Evolutionary conservation across 257 asterid genomes (phyloP).

Genomic region (Plantago elongata): DNA sequence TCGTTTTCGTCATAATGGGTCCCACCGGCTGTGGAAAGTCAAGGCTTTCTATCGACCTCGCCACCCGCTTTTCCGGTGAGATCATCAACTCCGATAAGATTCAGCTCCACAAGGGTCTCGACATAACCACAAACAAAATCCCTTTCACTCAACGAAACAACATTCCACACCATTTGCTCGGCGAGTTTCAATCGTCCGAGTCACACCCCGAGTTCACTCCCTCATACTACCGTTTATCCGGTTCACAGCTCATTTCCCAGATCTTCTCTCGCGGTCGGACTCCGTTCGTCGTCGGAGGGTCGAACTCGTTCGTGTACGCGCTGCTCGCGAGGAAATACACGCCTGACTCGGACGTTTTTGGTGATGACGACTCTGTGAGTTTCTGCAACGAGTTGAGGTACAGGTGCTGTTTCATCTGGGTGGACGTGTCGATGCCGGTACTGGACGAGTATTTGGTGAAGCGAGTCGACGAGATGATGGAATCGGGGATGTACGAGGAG

Average conservation of each 20-base stretch:
- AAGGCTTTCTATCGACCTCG: slow-evolving; percentile 71
- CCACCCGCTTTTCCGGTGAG: slow-evolving; percentile 61
- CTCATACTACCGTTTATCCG: slow-evolving; percentile 57
- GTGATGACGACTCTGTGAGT: slow-evolving; percentile 21
- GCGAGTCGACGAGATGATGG: slow-evolving; percentile 87
- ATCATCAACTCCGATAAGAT: slow-evolving; percentile 87
- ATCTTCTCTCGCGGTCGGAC: slow-evolving; percentile 29
- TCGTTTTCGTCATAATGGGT: slow-evolving; percentile 63
- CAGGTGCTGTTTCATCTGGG: slow-evolving; percentile 72
- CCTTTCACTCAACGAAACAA: slow-evolving; percentile 41
- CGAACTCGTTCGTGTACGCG: slow-evolving; percentile 71
- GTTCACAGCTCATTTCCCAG: slow-evolving; percentile 44
- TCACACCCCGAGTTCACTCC: slow-evolving; percentile 44
- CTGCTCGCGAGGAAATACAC: slow-evolving; percentile 38
- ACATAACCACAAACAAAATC: slow-evolving; percentile 76
- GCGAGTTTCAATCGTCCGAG: slow-evolving; percentile 52
- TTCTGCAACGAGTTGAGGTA: slow-evolving; percentile 43
- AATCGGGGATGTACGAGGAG: slow-evolving; percentile 75
- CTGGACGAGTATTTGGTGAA: slow-evolving; percentile 41
- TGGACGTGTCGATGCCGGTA: slow-evolving; percentile 54
- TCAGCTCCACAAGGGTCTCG: slow-evolving; percentile 59
- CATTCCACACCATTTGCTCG: slow-evolving; percentile 77
- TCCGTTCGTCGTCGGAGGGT: slow-evolving; percentile 85
- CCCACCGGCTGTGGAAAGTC: slow-evolving; percentile 93
- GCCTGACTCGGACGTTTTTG: slow-evolving; percentile 48